Evolutionary conservation across 2,329 filamentous ascomycete genomes (phyloP), one percentile per base, ranked within the genome.

Genomic region (Fusarium newnesense): DNA sequence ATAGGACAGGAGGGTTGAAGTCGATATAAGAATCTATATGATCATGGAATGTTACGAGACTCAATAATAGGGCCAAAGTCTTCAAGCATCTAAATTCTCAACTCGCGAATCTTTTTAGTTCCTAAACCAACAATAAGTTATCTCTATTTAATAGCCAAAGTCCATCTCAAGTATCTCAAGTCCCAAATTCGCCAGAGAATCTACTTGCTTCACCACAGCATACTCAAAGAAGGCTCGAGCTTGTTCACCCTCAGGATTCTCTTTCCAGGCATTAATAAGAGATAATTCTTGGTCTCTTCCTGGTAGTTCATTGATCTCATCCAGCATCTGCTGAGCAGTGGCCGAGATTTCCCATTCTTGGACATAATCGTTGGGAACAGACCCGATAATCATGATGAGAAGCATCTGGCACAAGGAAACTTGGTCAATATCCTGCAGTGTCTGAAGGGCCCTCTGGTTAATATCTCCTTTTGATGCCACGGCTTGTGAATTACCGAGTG

Each of bases 391-490:
- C 74, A 91, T 82, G 42, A 84, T 80, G 60, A 90, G 80, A 19
- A 90, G 76, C 61, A 85, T 85, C 73, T 90, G 87, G 69, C 86
- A 87, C 56, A 89, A 79, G 15, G 85, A 86, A 7, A 88, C 83
- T 69, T 87, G 87, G 64, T 90, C 88, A 15, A 87, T 83, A 21
- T 83, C 81, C 8, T 78, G 76, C 24, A 89, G 74, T 0, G 77
- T 67, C 26, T 83, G 73, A 2, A 80, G 73, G 19, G 74, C 70
- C 56, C 75, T 64, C 49, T 73, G 50, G 26, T 77, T 75, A n/a
- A 80, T 56, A 58, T 67, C 60, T 44, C 69, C 67, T 4, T 67
- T 72, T 7, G 56, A 67, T 4, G 80, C 69, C 47, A 75, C 75
- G 21, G 75, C 73, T 49, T 80, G 77, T 54, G 73, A 72, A 40